Evolutionary conservation across 148 eudicot species (phyloP), one percentile per base, ranked within the genome.

Genomic region (Limonium bicolor): DNA sequence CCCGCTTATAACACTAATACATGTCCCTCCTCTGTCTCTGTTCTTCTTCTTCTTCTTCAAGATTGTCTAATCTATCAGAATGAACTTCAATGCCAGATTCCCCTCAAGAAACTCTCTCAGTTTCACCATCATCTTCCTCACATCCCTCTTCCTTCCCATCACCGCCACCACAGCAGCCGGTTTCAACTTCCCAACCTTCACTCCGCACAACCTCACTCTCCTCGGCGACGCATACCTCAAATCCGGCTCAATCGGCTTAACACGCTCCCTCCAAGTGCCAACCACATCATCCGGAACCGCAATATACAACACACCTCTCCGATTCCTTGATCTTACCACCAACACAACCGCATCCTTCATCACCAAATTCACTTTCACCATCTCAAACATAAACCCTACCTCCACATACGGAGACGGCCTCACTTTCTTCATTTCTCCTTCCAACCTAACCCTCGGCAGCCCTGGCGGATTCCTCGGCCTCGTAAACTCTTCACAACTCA

Each of bases 391-490:
- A 19, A 72, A 74, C 30, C 94, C 86, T 1, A 7, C 63, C 0
- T 77, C 94, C 1, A 65, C 41, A 40, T n/a, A n/a, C n/a, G 90
- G 97, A 2, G 92, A 77, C 19, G 97, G 97, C 0, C 41, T 88
- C 9, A 18, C 86, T 1, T 88, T 88, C 70, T 80, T 88, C 54
- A 56, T 88, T 11, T 63, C 94, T 7, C 77, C 92, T 4, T 61
- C 56, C 22, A 74, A 77, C 46, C 56, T 30, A 33, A 69, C 73
- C 7, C 40, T 88, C 4, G 94, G 94, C 0, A 74, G 77, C 48
- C 54, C 86, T 0, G 97, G 94, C 26, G 86, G 90, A 50, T 82
- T 60, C 51, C 33, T 87, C 52, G 94, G 97, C 20, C 80, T 88
- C 29, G 72, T 77, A 1, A 83, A 88, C 47, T 69, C 87, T 2